Conservation (phyloP, 2,329 filamentous ascomycete genomes). For the Microdochium bolleyi region DNA sequence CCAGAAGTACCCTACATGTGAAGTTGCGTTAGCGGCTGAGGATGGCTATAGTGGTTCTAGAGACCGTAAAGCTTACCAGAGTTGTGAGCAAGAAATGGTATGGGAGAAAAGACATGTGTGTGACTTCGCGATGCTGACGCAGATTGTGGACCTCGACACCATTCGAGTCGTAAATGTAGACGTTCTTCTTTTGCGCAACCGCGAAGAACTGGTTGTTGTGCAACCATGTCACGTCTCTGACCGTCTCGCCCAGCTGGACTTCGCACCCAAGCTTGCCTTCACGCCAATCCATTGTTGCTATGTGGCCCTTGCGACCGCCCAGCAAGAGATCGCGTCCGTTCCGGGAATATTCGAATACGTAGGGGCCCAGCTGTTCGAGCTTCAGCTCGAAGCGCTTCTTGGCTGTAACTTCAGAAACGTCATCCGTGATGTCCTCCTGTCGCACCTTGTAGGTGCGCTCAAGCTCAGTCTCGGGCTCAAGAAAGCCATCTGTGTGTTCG, state of each 20-base stretch:
- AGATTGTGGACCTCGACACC: conserved; percentile 91
- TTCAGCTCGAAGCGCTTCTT: conserved; percentile 91
- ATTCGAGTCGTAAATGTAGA: conserved; percentile 90
- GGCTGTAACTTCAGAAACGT: conserved; percentile 73
- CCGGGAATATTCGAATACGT: conserved; percentile 79
- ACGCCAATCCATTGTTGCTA: conserved; percentile 95
- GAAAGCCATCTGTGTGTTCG: conserved; percentile 76
- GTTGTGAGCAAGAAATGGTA: conserved; percentile 94
- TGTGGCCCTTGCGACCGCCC: conserved; percentile 84
- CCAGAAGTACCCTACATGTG: conserved; percentile 62
- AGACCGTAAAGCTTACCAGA: conserved; percentile 47
- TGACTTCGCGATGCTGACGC: conserved; percentile 82
- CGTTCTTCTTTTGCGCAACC: conserved; percentile 90
- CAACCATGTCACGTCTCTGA: conserved; percentile 83
- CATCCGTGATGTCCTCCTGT: conserved; percentile 73
- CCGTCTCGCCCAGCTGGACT: conserved; percentile 81
- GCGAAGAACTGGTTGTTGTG: conserved; percentile 95
- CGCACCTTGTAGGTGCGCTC: conserved; percentile 89
- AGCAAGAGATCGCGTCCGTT: conserved; percentile 83
- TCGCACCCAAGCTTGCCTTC: conserved; percentile 88
- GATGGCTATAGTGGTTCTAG: not conserved
- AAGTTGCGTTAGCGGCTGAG: conserved; percentile 10
- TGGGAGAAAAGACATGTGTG: conserved; percentile 89
- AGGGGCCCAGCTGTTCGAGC: conserved; percentile 76
- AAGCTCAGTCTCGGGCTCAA: conserved; percentile 81